Percentiles rank a stretch among this genome's conserved stretches.
Evolutionary conservation across 306 rosid species (phyloP).

Genomic region (Cajanus cajan): DNA sequence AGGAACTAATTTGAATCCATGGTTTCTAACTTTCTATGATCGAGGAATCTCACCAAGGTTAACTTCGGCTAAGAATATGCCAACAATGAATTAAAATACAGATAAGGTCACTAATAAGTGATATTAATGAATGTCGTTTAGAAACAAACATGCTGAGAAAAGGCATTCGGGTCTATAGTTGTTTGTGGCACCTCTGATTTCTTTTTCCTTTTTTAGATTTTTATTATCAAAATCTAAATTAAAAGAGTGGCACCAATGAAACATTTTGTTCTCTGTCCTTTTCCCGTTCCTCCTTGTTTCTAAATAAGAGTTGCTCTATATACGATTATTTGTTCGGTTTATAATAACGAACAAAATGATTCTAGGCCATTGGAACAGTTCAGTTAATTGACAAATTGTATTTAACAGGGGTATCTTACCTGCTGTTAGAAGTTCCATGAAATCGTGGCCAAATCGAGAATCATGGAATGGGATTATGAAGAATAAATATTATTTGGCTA

Average conservation of each 20-base stretch:
- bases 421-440: neutral
- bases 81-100: neutral
- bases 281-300: neutral
- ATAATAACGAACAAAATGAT: neutral
- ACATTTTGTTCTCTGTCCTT: neutral
- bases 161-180: neutral
- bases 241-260: neutral
- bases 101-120: neutral
- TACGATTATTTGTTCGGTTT: neutral
- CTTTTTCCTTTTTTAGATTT: neutral
- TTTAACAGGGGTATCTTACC: neutral
- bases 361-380: neutral
- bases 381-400: neutral
- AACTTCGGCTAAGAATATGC: too few relatives aligned
- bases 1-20: neutral
- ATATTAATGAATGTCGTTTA: neutral
- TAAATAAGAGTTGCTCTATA: neutral
- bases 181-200: neutral
- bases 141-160: neutral
- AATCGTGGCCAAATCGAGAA: neutral
- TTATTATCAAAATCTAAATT: neutral
- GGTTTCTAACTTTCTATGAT: neutral
- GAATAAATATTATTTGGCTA: too few relatives aligned
- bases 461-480: neutral
- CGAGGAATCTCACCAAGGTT: neutral